Percentiles rank a stretch among this genome's conserved stretches.
Evolutionary conservation across 2,329 filamentous ascomycete genomes (phyloP).

Genomic region (Curvularia eragrostidis): DNA sequence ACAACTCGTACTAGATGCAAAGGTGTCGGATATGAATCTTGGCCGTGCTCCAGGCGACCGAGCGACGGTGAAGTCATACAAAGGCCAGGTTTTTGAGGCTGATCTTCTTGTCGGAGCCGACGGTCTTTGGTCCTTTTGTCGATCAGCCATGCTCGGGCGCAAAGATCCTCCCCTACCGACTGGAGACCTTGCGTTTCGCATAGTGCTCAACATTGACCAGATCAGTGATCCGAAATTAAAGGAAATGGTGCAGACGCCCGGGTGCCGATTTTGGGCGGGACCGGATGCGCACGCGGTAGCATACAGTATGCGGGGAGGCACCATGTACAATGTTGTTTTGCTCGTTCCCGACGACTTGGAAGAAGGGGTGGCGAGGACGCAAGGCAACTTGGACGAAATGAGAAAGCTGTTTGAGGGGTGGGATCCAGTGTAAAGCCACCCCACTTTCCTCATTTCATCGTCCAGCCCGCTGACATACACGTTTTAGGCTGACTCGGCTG

Average conservation of each 20-base stretch:
- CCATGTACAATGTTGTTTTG: conserved; percentile 70
- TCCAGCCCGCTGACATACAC: conserved; percentile 8
- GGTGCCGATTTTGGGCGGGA: conserved; percentile 69
- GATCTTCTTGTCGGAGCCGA: conserved; percentile 70
- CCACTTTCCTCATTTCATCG: conserved; percentile 47
- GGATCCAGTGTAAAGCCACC: conserved; percentile 62
- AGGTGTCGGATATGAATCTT: conserved; percentile 59
- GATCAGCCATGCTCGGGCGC: conserved; percentile 46
- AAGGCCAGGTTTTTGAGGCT: conserved; percentile 52
- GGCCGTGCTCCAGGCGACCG: conserved; percentile 36
- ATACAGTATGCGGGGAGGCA: conserved; percentile 66
- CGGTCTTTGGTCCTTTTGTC: conserved; percentile 67
- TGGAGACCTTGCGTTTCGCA: conserved; percentile 70
- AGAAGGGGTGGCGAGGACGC: conserved; percentile 57
- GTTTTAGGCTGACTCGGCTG: conserved; percentile 28
- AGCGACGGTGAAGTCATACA: conserved; percentile 51
- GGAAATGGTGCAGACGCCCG: conserved; percentile 60
- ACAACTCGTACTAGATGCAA: conserved; percentile 56
- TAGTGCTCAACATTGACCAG: conserved; percentile 62
- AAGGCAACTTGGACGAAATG: conserved; percentile 68
- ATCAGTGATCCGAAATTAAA: conserved; percentile 60
- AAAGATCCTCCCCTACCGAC: conserved; percentile 53
- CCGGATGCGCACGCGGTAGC: conserved; percentile 67
- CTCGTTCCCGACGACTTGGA: conserved; percentile 70
- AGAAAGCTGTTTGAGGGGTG: conserved; percentile 64